Percentiles rank a stretch among this genome's conserved stretches.
Conservation (phyloP, 257 asterid genomes). For the Capsicum rhomboideum region DNA sequence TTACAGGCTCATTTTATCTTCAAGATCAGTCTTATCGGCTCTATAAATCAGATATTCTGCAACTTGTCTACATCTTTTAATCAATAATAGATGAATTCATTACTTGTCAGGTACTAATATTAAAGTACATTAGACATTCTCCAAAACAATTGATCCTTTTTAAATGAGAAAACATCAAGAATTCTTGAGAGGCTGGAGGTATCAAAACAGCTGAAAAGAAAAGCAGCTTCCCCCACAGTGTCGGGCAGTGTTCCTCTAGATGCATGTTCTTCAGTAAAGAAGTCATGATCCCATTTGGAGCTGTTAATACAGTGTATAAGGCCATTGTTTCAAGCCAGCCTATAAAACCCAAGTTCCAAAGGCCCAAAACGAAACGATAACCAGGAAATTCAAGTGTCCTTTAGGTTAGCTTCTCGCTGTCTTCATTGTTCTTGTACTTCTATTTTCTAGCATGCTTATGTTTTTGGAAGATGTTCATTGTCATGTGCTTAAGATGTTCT, state of each 20-base stretch:
- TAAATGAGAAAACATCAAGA: constrained; percentile 60
- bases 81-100: constrained; percentile 47
- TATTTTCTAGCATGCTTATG: not conserved
- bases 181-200: constrained; percentile 80
- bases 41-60: constrained; percentile 60
- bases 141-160: no score
- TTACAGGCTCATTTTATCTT: constrained; percentile 61
- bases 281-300: constrained; percentile 59
- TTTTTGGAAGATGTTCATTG: not conserved
- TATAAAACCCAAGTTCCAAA: constrained; percentile 67
- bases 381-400: not conserved
- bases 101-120: constrained; percentile 53
- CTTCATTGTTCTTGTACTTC: not conserved
- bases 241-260: constrained; percentile 30
- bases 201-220: constrained; percentile 61
- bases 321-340: constrained; percentile 47
- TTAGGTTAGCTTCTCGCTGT: constrained; percentile 9
- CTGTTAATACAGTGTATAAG: constrained; percentile 30
- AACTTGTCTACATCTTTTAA: constrained; percentile 43
- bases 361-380: constrained; percentile 50
- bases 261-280: constrained; percentile 37
- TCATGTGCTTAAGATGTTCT: not conserved
- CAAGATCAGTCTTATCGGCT: constrained; percentile 41
- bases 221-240: constrained; percentile 46
- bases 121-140: not conserved